Evolutionary conservation across 768 basidiomycete genomes (phyloP), one percentile per base, ranked within the genome.

Genomic region (Lentinula detonsa): DNA sequence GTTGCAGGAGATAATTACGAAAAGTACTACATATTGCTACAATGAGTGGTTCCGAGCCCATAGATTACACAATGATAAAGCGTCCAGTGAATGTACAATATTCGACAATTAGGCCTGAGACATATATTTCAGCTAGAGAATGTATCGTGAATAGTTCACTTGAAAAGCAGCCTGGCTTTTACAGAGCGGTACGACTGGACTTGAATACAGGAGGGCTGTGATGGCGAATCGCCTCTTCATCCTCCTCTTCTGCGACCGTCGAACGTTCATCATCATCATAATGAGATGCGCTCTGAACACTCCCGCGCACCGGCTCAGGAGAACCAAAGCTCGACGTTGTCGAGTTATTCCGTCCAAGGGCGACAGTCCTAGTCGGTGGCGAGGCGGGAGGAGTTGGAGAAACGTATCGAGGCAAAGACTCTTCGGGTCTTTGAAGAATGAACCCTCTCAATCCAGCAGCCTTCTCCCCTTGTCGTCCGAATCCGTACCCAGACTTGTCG

Each of bases 381-480:
- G 18, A 65, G 64, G 15, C 65, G 53, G 9, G 63, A 62, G 35
- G 78, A 70, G 57, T 70, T 74, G 52, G 79, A 15, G 57, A 65
- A 5, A 77, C 80, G 64, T 88, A 86, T 23, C 85, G 79, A 9
- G 87, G 87, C 21, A 87, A 73, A 0, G 83, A 72, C 69, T 87
- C 85, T 4, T 85, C 71, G 28, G 87, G 87, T 63, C 81, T 85
- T 40, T 28, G 49, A 31, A 66, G 42, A 45, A 63, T 63, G 34
- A 62, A 70, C 71, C 88, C 89, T 67, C 76, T 83, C 66, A 84
- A 71, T 8, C 77, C 85, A 9, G 88, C 89, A 57, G 81, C 81
- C 72, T 88, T 89, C 73, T 92, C 88, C 4, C 85, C 90, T 66
- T 89, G 87, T 62, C 85, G 79, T 42, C 91, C 90, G 66, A 93